These are phyloP conservation scores for Leccinum sublutescens DNA, from an alignment of 768 basidiomycete species.

Conservation along the genomic window DNA sequence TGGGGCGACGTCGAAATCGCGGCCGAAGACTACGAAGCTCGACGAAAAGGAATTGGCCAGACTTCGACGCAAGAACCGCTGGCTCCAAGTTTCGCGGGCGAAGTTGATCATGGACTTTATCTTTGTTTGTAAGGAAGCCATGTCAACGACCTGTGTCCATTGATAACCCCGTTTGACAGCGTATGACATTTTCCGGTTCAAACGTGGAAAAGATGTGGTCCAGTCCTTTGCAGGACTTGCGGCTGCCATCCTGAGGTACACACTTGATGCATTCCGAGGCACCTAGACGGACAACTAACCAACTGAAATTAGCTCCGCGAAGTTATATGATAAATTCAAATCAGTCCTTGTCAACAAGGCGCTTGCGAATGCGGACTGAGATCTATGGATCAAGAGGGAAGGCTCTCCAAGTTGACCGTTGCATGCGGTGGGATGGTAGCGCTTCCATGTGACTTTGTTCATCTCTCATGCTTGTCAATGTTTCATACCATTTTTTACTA, in stretches of 20 bases:
- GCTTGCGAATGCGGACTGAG: conserved; percentile 24
- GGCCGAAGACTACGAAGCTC: conserved; percentile 51
- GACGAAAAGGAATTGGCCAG: conserved; percentile 71
- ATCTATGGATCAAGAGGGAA: background rate
- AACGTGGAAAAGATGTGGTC: conserved; percentile 55
- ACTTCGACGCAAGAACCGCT: conserved; percentile 70
- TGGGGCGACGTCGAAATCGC: conserved; percentile 68
- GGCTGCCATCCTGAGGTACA: conserved; percentile 71
- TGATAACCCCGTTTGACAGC: conserved; percentile 42
- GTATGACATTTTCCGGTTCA: conserved; percentile 74
- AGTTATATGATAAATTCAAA: conserved; percentile 73
- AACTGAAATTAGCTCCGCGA: conserved; percentile 53
- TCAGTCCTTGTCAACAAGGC: conserved; percentile 54
- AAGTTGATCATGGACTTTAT: conserved; percentile 84
- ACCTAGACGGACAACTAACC: conserved; percentile 1
- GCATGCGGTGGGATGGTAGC: background rate
- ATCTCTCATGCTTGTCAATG: background rate
- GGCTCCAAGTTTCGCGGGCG: conserved; percentile 65
- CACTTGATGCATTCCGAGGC: conserved; percentile 11
- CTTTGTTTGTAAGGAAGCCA: conserved; percentile 65
- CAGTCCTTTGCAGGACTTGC: conserved; percentile 67
- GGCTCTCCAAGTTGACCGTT: background rate
- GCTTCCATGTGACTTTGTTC: background rate
- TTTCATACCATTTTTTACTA: conserved; percentile 5
- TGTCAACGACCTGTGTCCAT: conserved; percentile 19